Conservation (phyloP, 331 rosid species). For the Telfairia occidentalis region DNA sequence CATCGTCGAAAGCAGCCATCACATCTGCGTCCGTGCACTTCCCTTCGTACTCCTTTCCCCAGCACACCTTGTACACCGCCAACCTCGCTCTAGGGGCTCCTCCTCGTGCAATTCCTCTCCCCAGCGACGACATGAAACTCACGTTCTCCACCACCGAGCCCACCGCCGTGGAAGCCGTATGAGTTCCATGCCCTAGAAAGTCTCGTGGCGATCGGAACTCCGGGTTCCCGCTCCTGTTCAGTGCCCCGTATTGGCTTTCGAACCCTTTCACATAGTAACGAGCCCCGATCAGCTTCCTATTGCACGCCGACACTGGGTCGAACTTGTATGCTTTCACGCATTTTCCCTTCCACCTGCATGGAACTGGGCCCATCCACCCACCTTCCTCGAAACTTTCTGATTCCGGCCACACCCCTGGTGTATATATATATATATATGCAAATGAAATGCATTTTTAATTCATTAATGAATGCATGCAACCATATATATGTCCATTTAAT, state of each 20-base stretch:
- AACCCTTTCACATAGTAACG: constrained; percentile 42
- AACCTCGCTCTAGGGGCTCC: constrained; percentile 46
- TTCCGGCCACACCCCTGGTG: constrained; percentile 65
- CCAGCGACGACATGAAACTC: constrained; percentile 22
- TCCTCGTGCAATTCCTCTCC: constrained; percentile 36
- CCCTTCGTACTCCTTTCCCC: constrained; percentile 24
- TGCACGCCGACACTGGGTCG: constrained; percentile 34
- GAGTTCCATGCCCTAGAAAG: constrained; percentile 52
- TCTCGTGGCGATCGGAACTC: constrained; percentile 41
- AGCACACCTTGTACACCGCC: constrained; percentile 45
- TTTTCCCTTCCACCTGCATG: constrained; percentile 38
- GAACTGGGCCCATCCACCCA: constrained; percentile 24
- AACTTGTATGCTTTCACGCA: constrained; percentile 39
- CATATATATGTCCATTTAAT: too few species aligned
- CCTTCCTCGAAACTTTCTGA: constrained; percentile 38
- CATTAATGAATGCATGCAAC: too few species aligned
- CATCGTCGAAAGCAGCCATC: constrained; percentile 48
- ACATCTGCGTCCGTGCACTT: constrained; percentile 36
- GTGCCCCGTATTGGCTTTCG: constrained; percentile 26
- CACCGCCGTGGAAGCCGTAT: constrained; percentile 47
- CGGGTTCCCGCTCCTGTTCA: constrained; percentile 14
- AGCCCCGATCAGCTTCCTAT: constrained; percentile 47
- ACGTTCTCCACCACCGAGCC: constrained; percentile 28
- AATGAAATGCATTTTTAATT: too few species aligned
- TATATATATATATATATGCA: too few species aligned